Evolutionary conservation across 179 eudicot genomes (phyloP).

Genomic region (Corrigiola litoralis): DNA sequence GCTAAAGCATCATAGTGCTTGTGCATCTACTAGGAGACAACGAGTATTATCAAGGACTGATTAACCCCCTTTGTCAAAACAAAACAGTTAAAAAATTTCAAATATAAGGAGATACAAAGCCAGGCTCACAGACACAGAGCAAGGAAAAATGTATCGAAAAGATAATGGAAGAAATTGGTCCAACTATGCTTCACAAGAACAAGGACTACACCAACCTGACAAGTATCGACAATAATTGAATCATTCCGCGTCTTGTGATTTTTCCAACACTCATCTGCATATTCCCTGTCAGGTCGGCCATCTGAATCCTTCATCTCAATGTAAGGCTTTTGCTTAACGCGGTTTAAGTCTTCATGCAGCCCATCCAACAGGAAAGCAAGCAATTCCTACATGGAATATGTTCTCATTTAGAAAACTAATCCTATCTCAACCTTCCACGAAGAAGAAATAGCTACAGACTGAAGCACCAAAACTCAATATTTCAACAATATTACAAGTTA

Average conservation of each 20-base stretch:
- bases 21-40: too few species aligned
- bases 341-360: slow-evolving; percentile 96
- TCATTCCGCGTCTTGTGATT: slow-evolving; percentile 92
- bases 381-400: slow-evolving; percentile 59
- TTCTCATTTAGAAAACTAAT: slow-evolving; percentile 1
- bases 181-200: too few species aligned
- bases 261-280: slow-evolving; percentile 95
- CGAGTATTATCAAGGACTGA: too few species aligned
- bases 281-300: slow-evolving; percentile 85
- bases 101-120: too few species aligned
- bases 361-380: slow-evolving; percentile 99
- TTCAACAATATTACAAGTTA: too few species aligned
- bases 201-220: slow-evolving; percentile 65
- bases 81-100: too few species aligned
- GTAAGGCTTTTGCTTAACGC: slow-evolving; percentile 91
- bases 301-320: slow-evolving; percentile 85
- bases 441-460: background rate
- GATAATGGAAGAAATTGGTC: too few species aligned
- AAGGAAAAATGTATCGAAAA: too few species aligned
- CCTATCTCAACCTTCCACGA: background rate
- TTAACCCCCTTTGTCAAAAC: too few species aligned
- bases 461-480: too few species aligned
- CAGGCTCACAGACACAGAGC: too few species aligned
- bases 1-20: too few species aligned
- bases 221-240: slow-evolving; percentile 85